Conservation (phyloP, 306 rosid species). For the Cyamopsis tetragonoloba region DNA sequence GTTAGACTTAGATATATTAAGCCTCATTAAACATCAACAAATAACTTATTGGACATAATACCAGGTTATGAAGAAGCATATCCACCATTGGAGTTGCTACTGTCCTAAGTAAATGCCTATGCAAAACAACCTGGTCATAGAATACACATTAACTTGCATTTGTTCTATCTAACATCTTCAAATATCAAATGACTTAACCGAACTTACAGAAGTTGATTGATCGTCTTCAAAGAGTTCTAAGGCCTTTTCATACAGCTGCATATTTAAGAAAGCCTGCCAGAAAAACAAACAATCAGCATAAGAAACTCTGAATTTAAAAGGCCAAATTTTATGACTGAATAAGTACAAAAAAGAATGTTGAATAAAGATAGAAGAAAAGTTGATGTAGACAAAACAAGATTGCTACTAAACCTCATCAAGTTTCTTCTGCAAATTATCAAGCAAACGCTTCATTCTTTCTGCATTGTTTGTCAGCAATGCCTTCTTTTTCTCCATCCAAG, state of each 20-base stretch:
- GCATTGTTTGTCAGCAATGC: slow-evolving; percentile 70
- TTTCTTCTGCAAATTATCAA: slow-evolving; percentile 80
- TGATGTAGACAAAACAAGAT: background rate
- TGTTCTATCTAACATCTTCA: slow-evolving; percentile 26
- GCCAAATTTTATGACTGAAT: background rate
- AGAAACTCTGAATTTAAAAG: background rate
- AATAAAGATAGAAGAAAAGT: slow-evolving; percentile 1
- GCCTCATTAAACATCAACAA: slow-evolving; percentile 10
- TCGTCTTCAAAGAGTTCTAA: slow-evolving; percentile 94
- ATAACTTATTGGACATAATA: slow-evolving; percentile 25
- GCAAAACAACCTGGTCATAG: slow-evolving; percentile 80
- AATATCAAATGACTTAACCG: slow-evolving; percentile 17
- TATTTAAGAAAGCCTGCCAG: slow-evolving; percentile 85
- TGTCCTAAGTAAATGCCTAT: slow-evolving; percentile 90
- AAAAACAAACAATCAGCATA: slow-evolving; percentile 25
- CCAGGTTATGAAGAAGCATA: slow-evolving; percentile 67
- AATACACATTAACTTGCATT: slow-evolving; percentile 22
- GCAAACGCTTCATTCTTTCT: slow-evolving; percentile 65
- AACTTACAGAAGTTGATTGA: slow-evolving; percentile 83
- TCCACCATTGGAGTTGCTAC: slow-evolving; percentile 74
- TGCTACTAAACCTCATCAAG: slow-evolving; percentile 76
- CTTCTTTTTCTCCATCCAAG: slow-evolving; percentile 87
- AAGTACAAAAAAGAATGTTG: background rate
- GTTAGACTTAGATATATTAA: slow-evolving; percentile 24
- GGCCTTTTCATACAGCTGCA: slow-evolving; percentile 94